Base-by-base conservation (phyloP, 768 basidiomycete species). In the Cystoderma amianthinum region DNA sequence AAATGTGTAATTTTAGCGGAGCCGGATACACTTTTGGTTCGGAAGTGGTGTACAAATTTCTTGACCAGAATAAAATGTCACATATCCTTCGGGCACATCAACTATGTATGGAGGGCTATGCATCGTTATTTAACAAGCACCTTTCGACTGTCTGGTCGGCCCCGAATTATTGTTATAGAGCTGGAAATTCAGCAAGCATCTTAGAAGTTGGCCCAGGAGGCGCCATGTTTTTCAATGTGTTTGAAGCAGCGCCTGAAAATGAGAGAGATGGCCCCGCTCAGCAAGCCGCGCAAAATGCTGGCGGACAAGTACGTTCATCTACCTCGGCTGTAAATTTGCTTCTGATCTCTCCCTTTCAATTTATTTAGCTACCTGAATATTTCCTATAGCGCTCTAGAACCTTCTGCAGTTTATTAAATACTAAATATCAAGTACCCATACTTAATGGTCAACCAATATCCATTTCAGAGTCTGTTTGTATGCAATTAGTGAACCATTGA, bases 1-100 rank as follows among this genome's bases (percentile, higher is more conserved):
- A 49, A 38, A 49, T 33, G n/a, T n/a, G n/a, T 30, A 44, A 62
- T 17, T 32, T 37, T 44, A 96, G 95, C 48, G 96, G 96, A 28
- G 96, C 96, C 1, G 96, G 96, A 3, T 99, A 98, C 63, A 99
- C 96, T 0, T 99, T 99, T 61, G 96, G 96, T 41, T 89, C 93
- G 3, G 91, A 93, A 22, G 94, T 99, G 42, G 96, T 98, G 20
- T 84, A 90, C 68, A 98, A 98, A 61, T 99, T 99, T 63, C 78
- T 98, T 41, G 83, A 92, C 57, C 83, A 89, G 39, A 99, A 99
- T 66, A 76, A 82, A 50, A 96, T 99, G 92, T 82, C 86, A 16
- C 95, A 97, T 59, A 96, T 99, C 52, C 78, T 98, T 17, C 90
- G 96, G 17, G 96, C 96, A 17, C 96, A 99, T 60, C 96, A 99